Conservation (phyloP, 495 filamentous ascomycete genomes). For the Daldinia vernicosa region DNA sequence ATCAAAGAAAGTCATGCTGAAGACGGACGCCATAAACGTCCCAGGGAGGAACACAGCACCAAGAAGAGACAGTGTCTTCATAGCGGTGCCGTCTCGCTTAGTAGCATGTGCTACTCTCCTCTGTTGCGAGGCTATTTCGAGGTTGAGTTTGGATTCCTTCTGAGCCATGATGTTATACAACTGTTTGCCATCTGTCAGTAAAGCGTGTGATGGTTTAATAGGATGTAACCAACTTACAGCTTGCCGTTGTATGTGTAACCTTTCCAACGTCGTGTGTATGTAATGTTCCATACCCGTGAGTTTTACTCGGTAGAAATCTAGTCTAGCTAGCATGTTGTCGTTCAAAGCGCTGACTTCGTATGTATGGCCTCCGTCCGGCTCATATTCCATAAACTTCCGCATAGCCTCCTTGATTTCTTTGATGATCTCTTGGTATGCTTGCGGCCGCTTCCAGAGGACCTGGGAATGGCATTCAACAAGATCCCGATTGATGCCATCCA, state of each 20-base stretch:
- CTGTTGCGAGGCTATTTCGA: conserved; percentile 66
- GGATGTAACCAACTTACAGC: conserved; percentile 53
- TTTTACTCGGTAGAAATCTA: conserved; percentile 65
- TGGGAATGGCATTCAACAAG: conserved; percentile 66
- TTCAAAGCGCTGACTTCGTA: conserved; percentile 52
- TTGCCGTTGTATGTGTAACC: conserved; percentile 62
- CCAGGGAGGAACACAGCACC: conserved; percentile 66
- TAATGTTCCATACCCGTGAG: conserved; percentile 66
- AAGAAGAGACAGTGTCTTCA: conserved; percentile 65
- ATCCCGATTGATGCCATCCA: conserved; percentile 64
- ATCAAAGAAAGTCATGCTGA: conserved; percentile 67
- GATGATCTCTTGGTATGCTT: conserved; percentile 64
- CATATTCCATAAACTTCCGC: conserved; percentile 50
- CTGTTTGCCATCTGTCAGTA: conserved; percentile 38
- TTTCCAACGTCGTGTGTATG: conserved; percentile 61
- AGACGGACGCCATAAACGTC: conserved; percentile 62
- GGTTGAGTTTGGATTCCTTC: conserved; percentile 64
- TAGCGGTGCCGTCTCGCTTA: conserved; percentile 63
- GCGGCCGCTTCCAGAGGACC: conserved; percentile 66
- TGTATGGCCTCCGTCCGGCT: conserved; percentile 24
- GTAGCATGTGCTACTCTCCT: conserved; percentile 63
- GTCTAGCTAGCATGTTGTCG: conserved; percentile 53
- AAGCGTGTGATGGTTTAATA: neutral
- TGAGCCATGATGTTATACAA: conserved; percentile 68
- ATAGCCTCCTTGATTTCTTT: conserved; percentile 54